Percentiles rank a stretch among this genome's conserved stretches.
Conservation (phyloP, 345 rosid genomes). For the Angophora floribunda region DNA sequence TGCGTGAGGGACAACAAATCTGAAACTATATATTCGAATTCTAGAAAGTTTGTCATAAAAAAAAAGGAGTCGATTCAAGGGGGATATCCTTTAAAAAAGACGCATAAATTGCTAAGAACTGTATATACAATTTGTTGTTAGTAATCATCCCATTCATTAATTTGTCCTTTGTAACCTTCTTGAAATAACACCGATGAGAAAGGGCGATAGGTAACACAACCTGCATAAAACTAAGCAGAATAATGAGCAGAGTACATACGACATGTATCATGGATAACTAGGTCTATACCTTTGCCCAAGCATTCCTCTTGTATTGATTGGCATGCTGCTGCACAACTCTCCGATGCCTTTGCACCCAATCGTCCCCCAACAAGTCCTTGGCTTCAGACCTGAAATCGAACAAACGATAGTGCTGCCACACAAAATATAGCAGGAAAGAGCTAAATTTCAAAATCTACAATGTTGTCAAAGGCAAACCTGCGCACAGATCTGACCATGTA, state of each 20-base stretch:
- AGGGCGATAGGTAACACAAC: background rate
- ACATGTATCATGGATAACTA: background rate
- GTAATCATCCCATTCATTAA: background rate
- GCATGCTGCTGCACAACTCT: conserved; percentile 98
- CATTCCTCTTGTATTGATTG: conserved; percentile 89
- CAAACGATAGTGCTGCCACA: background rate
- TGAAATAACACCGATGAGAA: background rate
- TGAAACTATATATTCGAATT: background rate
- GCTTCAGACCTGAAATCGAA: conserved; percentile 79
- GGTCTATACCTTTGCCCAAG: conserved; percentile 73
- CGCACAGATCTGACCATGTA: conserved; percentile 99
- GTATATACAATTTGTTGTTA: background rate
- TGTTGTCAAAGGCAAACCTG: conserved; percentile 37
- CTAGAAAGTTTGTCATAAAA: background rate
- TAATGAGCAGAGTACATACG: background rate
- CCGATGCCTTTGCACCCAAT: conserved; percentile 97
- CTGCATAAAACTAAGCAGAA: background rate
- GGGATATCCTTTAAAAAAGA: background rate
- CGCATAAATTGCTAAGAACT: background rate
- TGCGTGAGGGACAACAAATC: background rate
- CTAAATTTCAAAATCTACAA: background rate
- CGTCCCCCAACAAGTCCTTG: conserved; percentile 96
- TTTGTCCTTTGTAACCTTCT: background rate
- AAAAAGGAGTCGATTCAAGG: background rate
- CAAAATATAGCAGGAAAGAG: background rate